A percentile compares a stretch with the other conserved stretches of the same genome.
These are phyloP conservation scores for Pyrrhoderma lamaoense DNA, from an alignment of 1,284 basidiomycete species.

Conservation along the genomic window DNA sequence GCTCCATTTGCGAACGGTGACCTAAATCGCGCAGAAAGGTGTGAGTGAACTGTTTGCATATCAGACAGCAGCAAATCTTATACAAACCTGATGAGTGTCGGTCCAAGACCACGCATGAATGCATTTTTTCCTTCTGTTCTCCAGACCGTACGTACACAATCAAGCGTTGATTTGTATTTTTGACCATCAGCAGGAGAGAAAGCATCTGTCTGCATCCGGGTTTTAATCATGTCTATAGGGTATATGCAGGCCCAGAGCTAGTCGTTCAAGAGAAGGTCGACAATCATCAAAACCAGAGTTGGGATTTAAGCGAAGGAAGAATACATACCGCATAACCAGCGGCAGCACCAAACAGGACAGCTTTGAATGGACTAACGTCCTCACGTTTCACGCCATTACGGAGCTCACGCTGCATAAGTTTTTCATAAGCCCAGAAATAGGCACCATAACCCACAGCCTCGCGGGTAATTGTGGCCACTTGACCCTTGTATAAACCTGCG, in stretches of 20 bases:
- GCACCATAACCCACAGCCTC: conserved; percentile 82
- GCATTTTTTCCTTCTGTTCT: conserved; percentile 74
- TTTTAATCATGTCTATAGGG: conserved; percentile 93
- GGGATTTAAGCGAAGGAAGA: conserved; percentile 5
- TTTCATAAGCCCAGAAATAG: conserved; percentile 94
- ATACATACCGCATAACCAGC: conserved; percentile 75
- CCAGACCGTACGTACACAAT: conserved; percentile 82
- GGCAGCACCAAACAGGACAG: conserved; percentile 79
- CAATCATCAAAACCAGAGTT: background rate
- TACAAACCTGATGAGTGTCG: conserved; percentile 79
- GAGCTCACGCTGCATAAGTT: conserved; percentile 82
- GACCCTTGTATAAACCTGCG: conserved; percentile 85
- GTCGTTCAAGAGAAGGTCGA: conserved; percentile 1
- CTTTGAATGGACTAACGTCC: conserved; percentile 68
- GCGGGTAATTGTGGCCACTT: conserved; percentile 82
- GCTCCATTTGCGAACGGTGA: conserved; percentile 89
- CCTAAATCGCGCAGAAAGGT: conserved; percentile 38
- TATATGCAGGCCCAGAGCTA: conserved; percentile 84
- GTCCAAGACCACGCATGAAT: conserved; percentile 84
- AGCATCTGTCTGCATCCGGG: conserved; percentile 90
- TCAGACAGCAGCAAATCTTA: background rate
- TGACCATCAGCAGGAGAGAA: conserved; percentile 67
- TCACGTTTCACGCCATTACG: conserved; percentile 59
- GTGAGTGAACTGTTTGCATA: conserved; percentile 16
- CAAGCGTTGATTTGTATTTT: conserved; percentile 75